These are phyloP conservation scores for Colletotrichum sp. DNA, from an alignment of 2,329 filamentous ascomycete species.

Conservation along the genomic window DNA sequence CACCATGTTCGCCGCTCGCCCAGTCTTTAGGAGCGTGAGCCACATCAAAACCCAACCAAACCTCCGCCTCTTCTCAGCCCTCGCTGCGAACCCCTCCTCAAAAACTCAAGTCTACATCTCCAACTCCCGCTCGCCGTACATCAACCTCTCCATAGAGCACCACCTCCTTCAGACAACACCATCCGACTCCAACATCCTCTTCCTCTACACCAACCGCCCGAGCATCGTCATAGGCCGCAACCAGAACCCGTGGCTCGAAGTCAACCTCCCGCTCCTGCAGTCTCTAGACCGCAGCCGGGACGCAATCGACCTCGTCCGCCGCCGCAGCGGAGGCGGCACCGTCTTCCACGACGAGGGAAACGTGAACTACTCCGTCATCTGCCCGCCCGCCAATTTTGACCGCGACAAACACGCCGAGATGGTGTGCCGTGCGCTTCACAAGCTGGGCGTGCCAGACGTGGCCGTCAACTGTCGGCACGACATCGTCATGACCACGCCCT, in stretches of 20 bases:
- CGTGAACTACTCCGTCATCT: slow-evolving; percentile 93
- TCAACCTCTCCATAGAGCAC: slow-evolving; percentile 95
- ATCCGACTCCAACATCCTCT: slow-evolving; percentile 75
- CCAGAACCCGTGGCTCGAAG: slow-evolving; percentile 96
- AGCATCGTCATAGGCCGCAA: slow-evolving; percentile 93
- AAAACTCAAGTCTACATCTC: slow-evolving; percentile 75
- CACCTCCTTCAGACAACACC: slow-evolving; percentile 79
- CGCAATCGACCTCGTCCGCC: slow-evolving; percentile 68
- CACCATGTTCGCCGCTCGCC: neutral
- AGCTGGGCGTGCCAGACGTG: slow-evolving; percentile 61
- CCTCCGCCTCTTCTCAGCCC: slow-evolving; percentile 20
- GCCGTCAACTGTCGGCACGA: slow-evolving; percentile 91
- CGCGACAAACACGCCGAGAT: slow-evolving; percentile 89
- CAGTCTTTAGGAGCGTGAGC: neutral
- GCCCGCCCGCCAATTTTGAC: slow-evolving; percentile 76
- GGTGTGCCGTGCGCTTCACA: slow-evolving; percentile 81
- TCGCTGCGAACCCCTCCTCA: slow-evolving; percentile 46
- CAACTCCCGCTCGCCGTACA: slow-evolving; percentile 72
- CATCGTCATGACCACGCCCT: slow-evolving; percentile 72
- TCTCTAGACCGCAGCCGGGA: slow-evolving; percentile 18
- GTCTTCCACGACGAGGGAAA: slow-evolving; percentile 96
- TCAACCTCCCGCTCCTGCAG: slow-evolving; percentile 70
- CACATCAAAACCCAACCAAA: neutral
- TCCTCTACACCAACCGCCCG: slow-evolving; percentile 87
- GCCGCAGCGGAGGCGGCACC: slow-evolving; percentile 86